Conservation (phyloP, 2,329 filamentous ascomycete species). For the Diplodia mutila region DNA sequence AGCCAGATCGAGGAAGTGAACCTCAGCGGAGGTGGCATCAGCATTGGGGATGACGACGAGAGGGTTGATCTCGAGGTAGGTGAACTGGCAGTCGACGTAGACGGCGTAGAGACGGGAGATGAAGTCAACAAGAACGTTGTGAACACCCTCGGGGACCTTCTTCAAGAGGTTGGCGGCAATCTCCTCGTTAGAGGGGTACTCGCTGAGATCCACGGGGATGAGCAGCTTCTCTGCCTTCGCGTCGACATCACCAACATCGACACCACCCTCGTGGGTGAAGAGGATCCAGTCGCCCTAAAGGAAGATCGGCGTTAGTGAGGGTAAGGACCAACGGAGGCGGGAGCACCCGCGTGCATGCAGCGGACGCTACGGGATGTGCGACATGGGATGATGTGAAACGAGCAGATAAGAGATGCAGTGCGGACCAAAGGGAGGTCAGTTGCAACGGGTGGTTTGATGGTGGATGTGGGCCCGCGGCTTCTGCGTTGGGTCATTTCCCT, state of each 20-base stretch:
- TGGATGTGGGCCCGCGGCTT: slow-evolving; percentile 26
- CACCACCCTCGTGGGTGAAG: slow-evolving; percentile 99
- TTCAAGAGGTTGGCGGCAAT: slow-evolving; percentile 83
- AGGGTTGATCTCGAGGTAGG: slow-evolving; percentile 99
- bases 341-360: slow-evolving; percentile 18
- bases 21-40: slow-evolving; percentile 86
- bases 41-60: slow-evolving; percentile 96
- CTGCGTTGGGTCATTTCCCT: slow-evolving; percentile 37
- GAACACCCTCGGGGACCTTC: slow-evolving; percentile 92
- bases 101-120: slow-evolving; percentile 97
- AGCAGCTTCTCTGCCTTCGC: slow-evolving; percentile 98
- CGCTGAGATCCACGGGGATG: slow-evolving; percentile 89
- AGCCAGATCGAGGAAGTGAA: slow-evolving; percentile 97
- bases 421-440: slow-evolving; percentile 23
- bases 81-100: slow-evolving; percentile 99
- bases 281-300: slow-evolving; percentile 97
- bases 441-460: slow-evolving; percentile 21
- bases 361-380: slow-evolving; percentile 23
- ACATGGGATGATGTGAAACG: slow-evolving; percentile 17
- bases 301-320: slow-evolving; percentile 22
- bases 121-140: slow-evolving; percentile 99
- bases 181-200: slow-evolving; percentile 95
- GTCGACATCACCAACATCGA: slow-evolving; percentile 98
- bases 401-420: slow-evolving; percentile 26
- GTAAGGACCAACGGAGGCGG: slow-evolving; percentile 4